Percentiles rank a stretch among this genome's conserved stretches.
Conservation (phyloP, 2,329 filamentous ascomycete genomes). For the Rhynchosporium agropyri region DNA sequence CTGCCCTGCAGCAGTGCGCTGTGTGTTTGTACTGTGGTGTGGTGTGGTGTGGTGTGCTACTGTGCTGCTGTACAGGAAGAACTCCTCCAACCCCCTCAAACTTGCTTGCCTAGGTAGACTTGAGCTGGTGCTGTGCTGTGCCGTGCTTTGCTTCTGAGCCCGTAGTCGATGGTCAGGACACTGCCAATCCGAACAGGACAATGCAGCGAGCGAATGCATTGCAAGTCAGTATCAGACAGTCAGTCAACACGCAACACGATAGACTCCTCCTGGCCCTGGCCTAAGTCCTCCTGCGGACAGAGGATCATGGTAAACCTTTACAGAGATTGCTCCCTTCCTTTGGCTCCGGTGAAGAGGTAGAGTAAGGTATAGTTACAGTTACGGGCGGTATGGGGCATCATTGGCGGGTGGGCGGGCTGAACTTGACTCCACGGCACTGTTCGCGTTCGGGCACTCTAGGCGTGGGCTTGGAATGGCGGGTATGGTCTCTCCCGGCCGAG, state of each 20-base stretch:
- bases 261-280: background rate
- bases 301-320: conserved; percentile 1
- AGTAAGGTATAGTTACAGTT: too few relatives aligned
- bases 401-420: too few relatives aligned
- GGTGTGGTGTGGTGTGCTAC: conserved; percentile 3
- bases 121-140: conserved; percentile 29
- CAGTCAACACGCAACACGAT: background rate
- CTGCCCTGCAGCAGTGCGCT: background rate
- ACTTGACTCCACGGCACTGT: too few relatives aligned
- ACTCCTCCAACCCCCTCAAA: conserved; percentile 10
- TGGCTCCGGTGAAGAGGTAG: too few relatives aligned
- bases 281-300: conserved; percentile 3
- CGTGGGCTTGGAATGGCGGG: background rate
- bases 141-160: conserved; percentile 28
- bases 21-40: background rate
- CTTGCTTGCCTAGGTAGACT: conserved; percentile 32
- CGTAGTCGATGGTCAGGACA: background rate
- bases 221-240: background rate
- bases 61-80: too few relatives aligned
- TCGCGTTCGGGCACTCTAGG: background rate
- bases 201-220: background rate
- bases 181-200: conserved; percentile 1
- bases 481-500: too few relatives aligned
- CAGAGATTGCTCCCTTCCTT: conserved; percentile 3
- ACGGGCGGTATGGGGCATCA: too few relatives aligned